Evolutionary conservation across 768 basidiomycete species (phyloP), one percentile per base, ranked within the genome.

Genomic region (Exidia glandulosa): DNA sequence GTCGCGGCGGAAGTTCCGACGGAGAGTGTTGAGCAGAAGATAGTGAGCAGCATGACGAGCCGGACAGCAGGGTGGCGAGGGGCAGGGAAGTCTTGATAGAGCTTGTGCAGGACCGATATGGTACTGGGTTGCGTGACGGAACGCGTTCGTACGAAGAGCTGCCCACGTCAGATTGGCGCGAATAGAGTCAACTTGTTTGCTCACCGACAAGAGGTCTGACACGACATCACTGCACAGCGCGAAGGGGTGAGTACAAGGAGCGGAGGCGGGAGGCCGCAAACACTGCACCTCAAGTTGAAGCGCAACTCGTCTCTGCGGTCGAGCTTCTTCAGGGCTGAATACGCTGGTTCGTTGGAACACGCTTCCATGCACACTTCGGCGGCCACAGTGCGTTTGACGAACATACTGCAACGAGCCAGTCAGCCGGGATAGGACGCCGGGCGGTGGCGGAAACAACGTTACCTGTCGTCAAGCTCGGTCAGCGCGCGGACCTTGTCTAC

Each of bases 281-380:
- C 14, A 57, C n/a, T 33, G 36, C 59, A 78, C 77, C 62, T 71
- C 87, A 90, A 75, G 63, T 84, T 79, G 67, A 90, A 90, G n/a
- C 78, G 77, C 19, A 90, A 76, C 59, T 81, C 77, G 2, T 83
- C 83, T 25, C 80, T 75, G 60, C 82, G 81, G 71, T 88, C 81
- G 36, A 90, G 75, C 58, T 74, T 71, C 69, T 87, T 87, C 59
- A 90, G 73, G 33, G 87, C 88, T 41, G 71, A 71, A 69, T 88
- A 90, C 19, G 82, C 87, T 5, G 78, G 72, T 59, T 86, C 83
- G 60, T 90, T 90, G 16, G 76, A 70, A 71, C 84, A 85, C 19
- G 84, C 82, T 70, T 90, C 88, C 85, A 90, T 88, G 66, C 87
- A 87, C 29, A 88, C 80, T 68, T 90, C 88, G 2, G 83, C 87